Base-by-base conservation (phyloP, 257 asterid genomes). In the Ehretia macrophylla region DNA sequence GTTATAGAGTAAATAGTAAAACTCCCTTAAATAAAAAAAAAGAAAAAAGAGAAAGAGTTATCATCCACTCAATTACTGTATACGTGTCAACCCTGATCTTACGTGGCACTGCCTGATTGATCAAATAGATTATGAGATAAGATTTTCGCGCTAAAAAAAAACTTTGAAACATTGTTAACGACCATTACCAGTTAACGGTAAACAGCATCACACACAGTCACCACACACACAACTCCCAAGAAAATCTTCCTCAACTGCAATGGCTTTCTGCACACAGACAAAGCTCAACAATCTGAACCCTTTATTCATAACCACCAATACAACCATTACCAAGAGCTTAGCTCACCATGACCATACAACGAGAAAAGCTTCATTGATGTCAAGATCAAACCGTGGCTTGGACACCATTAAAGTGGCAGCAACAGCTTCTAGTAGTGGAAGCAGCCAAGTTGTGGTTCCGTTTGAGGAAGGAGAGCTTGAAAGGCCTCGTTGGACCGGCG, bases 401-500 rank as follows among this genome's bases (percentile, higher is more conserved):
- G 21, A 35, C 55, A 23, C 19, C n/a, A 19, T 70, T 14, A 62
- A 51, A 47, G 62, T 77, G 66, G 79, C 77, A 19, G 81, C 80
- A 20, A 20, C 73, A 27, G 50, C 67, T 10, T 70, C 68, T 19
- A 63, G 40, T 21, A 50, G 69, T 18, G 68, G 76, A 17, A 75
- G 67, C 6, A 17, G 10, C 14, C 53, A 21, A 53, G 17, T 59
- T 51, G 58, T 73, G 62, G 68, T 58, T 55, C 79, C 20, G 14
- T 84, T 77, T 47, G 95, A 90, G 75, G 96, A 85, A 68, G 97
- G 97, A 5, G 78, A 76, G 63, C 85, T 87, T 14, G 94, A 85
- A 49, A 75, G 96, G 53, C 97, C 97, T 6, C 76, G 80, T 67
- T 91, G 98, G 98, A 65, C 79, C 3, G 96, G 98, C 0, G 85